Evolutionary conservation across 805 yeast species (phyloP), one percentile per base, ranked within the genome.

Genomic region (Teunomyces aglyptinius): DNA sequence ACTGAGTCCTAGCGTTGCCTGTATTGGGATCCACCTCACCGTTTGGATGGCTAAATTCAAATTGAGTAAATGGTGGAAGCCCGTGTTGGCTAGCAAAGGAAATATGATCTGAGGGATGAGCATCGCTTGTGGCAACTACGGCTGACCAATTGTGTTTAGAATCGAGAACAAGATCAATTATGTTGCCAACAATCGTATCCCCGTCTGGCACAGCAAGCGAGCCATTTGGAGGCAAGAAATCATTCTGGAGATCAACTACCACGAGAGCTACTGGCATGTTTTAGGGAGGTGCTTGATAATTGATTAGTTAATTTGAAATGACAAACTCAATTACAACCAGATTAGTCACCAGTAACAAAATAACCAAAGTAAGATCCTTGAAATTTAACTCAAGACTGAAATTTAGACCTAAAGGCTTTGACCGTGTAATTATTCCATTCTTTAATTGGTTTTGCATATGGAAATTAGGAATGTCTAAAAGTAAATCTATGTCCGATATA

Each of bases 211-310:
- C 94, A 0, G 94, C 95, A 38, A 91, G 66, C 0, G 94, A 66
- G 0, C 97, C 97, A 24, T 71, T 58, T 0, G 89, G 83, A 4
- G 92, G 92, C 2, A 90, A 71, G 62, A 91, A 91, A 61, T 92
- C 97, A 52, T 86, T 83, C 61, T 91, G 97, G 11, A 91, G 66
- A 57, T 91, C 98, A 13, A 91, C 78, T 0, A 91, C 75, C 0
- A 90, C 66, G 29, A 91, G 67, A 0, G 96, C 96, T 28, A 19
- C 38, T 16, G 31, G 39, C 42, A 39, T 38, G 13, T 38, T 24
- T 27, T 13, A 20, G 5, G n/a, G 31, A 13, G 19, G 7, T 35
- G 13, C 4, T 35, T 12, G 12, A 8, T 12, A 7, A 11, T 13
- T n/a, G 8, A 10, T 13, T 31, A 10, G 8, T 29, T n/a, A 10